These are phyloP conservation scores for Candida piceae DNA, from an alignment of 805 yeast species.

Conservation along the genomic window DNA sequence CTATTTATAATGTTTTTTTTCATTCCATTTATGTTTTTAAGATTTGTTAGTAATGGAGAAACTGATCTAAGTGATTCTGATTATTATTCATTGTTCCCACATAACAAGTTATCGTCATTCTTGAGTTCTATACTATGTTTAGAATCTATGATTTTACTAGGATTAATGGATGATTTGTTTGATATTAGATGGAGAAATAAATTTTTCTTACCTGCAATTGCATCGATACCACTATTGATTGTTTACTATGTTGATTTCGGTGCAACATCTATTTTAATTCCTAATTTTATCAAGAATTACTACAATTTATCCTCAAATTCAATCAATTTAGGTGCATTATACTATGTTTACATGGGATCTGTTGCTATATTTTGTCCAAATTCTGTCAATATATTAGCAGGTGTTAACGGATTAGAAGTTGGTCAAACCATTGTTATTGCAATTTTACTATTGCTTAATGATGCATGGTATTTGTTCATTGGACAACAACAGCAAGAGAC, in stretches of 20 bases:
- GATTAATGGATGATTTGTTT: conserved; percentile 90
- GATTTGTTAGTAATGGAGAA: conserved; percentile 65
- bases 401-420: conserved; percentile 93
- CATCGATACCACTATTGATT: conserved; percentile 83
- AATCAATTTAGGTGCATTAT: conserved; percentile 72
- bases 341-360: conserved; percentile 86
- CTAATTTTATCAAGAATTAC: conserved; percentile 51
- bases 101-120: conserved; percentile 77
- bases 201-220: conserved; percentile 91
- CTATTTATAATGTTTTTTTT: conserved; percentile 75
- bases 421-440: conserved; percentile 88
- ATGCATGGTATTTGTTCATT: conserved; percentile 52
- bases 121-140: conserved; percentile 79
- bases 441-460: conserved; percentile 67
- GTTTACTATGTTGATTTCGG: conserved; percentile 94
- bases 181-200: conserved; percentile 98
- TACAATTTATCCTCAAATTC: conserved; percentile 35
- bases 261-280: conserved; percentile 81
- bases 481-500: conserved; percentile 3
- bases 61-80: too few species aligned
- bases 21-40: conserved; percentile 83
- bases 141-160: conserved; percentile 78
- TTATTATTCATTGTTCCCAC: conserved; percentile 57
- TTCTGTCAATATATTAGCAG: conserved; percentile 93
- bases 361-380: conserved; percentile 93